Base-by-base conservation (phyloP, 2,329 filamentous ascomycete genomes). In the Trichoderma atroviride region DNA sequence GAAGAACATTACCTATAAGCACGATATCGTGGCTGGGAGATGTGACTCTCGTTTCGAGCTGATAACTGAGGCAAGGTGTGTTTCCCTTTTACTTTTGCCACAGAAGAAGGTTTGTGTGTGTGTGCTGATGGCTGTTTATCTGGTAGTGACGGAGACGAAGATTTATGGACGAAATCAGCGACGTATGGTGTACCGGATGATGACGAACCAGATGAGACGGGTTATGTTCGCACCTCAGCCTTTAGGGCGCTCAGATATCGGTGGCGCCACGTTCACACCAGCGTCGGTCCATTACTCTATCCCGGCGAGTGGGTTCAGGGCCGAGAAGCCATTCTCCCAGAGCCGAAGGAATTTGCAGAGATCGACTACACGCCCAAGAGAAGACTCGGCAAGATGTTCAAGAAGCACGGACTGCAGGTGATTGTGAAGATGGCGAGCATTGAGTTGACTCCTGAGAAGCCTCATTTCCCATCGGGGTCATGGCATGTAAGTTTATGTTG, bases 351-450 rank as follows among this genome's bases (percentile, higher is more conserved):
- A 1, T 72, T 69, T 24, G 33, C 58, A 5, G 52, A 68, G 27
- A 55, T 69, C 11, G 57, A 70, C 40, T 71, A 71, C 29, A 16
- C 55, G 11, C 66, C 67, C 1, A 22, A 55, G 19, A n/a, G 56
- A 31, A 69, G 73, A 7, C 68, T 73, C 9, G 11, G 58, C 10
- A 61, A 76, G 0, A 74, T 72, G 63, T 75, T 74, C 27, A 56
- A 69, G 14, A 7, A 50, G n/a, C 47, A 24, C 11, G 47, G 47
- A 5, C 47, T 50, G n/a, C 47, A 50, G n/a, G n/a, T 50, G 1
- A 50, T 50, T 24, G 47, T 50, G n/a, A 89, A 90, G 75, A 79
- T 89, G 27, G 80, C 84, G 3, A 85, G 83, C 56, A 84, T 88
- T 59, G 79, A 86, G 35, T 78, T 89, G 5, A 85, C 81, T 0